Evolutionary conservation across 305 asterid genomes (phyloP), one percentile per base, ranked within the genome.

Genomic region (Fraxinus ornus): DNA sequence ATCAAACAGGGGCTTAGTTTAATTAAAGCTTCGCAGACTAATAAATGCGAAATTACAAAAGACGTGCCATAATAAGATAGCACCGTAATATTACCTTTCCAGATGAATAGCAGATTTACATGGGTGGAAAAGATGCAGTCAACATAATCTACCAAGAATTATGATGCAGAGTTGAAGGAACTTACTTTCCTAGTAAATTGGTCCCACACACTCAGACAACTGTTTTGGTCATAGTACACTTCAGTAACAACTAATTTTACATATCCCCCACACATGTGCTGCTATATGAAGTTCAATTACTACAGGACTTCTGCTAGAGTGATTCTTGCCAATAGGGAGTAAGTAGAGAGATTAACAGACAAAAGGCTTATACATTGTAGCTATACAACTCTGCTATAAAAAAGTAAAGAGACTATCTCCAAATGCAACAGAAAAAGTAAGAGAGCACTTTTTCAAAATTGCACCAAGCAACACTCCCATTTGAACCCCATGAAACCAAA

Each of bases 401-500:
- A 49, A 17, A 44, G 21, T 4, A 49, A 15, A 49, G n/a, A 24
- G n/a, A 12, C 33, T 22, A 13, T 62, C 26, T 19, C 73, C 73
- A 64, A 24, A 66, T 9, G 74, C 33, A 66, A 66, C 35, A 73
- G 26, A 15, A 33, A 12, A 68, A 15, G 37, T 21, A 17, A 49
- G 13, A 47, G 79, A 32, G 7, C 1, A 15, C 73, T 76, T 21
- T 57, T 44, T 17, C 21, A 76, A 24, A 77, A 74, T 44, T 64
- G 80, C 78, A 17, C 35, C 9, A 32, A 28, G 35, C 30, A 71
- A 39, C 79, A 77, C 26, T 7, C 9, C 9, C 62, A 72, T 3
- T 21, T 9, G 35, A 78, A 49, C 78, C 81, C 26, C 33, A 64
- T 5, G 55, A 60, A 80, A 81, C 60, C 32, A 77, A 79, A 75